Evolutionary conservation across 2,329 filamentous ascomycete genomes (phyloP), one percentile per base, ranked within the genome.

Genomic region (Monosporascus ibericus): DNA sequence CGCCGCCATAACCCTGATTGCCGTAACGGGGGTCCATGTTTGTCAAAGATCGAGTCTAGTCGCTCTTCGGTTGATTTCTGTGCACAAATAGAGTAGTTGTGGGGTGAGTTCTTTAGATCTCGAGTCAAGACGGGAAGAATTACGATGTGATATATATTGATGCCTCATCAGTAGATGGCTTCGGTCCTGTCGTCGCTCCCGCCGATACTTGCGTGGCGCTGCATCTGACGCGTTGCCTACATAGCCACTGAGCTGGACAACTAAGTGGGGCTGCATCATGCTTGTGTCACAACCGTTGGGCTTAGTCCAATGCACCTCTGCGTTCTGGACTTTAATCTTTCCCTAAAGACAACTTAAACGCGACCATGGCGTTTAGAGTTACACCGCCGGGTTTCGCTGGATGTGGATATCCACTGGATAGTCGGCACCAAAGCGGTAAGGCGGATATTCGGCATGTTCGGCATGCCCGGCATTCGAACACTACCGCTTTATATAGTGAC

Each of bases 1-100:
- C 56, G n/a, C 56, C 55, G 15, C 56, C 53, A 11, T 54, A 27
- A 24, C 40, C 51, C 15, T 51, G 53, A 37, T 46, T 40, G 30
- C 46, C 54, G 48, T 56, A 52, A 36, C 44, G 39, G 11, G 50
- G 52, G 48, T 56, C 54, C 56, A 58, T 58, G 7, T 48, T 40
- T 38, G 30, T n/a, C 39, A 24, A 20, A 20, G 22, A 47, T 47
- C 3, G 20, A 14, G 15, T 34, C 36, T 47, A 37, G 6, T 14
- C n/a, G 17, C 25, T 24, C 36, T 27, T 44, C 38, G 30, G 22
- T 47, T 50, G 44, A 36, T 24, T 38, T 38, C 8, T 6, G 8
- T 42, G 18, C 4, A 27, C 15, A 3, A 27, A 47, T 27, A 38
- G 8, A 48, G 46, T 49, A 40, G 17, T 20, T 30, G 11, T 47